Conservation (phyloP, 2,329 filamentous ascomycete genomes). For the Fusarium sp. region DNA sequence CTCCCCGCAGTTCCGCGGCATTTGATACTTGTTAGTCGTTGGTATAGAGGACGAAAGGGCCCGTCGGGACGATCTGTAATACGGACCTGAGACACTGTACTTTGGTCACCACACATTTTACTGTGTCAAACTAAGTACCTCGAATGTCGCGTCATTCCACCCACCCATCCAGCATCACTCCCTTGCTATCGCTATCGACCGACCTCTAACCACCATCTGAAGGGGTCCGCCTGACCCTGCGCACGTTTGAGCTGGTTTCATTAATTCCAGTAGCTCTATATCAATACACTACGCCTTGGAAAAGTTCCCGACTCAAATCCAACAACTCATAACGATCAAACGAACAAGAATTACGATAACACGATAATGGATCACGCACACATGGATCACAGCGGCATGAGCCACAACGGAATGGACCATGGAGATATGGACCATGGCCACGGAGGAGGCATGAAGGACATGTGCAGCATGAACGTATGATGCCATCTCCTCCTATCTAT, state of each 20-base stretch:
- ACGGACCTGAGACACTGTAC: conserved; percentile 20
- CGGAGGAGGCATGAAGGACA: conserved; percentile 67
- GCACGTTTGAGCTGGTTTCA: conserved; percentile 58
- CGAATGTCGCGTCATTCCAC: conserved; percentile 19
- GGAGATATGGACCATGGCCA: conserved; percentile 65
- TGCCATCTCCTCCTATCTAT: neutral
- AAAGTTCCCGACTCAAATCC: neutral
- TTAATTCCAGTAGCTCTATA: neutral
- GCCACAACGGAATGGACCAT: conserved; percentile 58
- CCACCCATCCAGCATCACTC: conserved; percentile 10
- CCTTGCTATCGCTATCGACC: conserved; percentile 18
- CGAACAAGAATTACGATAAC: neutral
- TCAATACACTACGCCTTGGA: conserved; percentile 1
- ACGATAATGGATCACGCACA: conserved; percentile 57
- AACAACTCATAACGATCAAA: neutral
- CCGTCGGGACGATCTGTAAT: conserved; percentile 9
- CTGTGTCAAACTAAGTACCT: conserved; percentile 5
- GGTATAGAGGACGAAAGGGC: neutral
- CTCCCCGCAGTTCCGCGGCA: conserved; percentile 12
- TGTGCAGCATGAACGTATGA: conserved; percentile 92
- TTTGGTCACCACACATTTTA: neutral
- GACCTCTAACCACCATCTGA: conserved; percentile 15
- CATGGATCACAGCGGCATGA: conserved; percentile 59
- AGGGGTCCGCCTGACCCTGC: conserved; percentile 41
- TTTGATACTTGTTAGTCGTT: neutral